Evolutionary conservation across 208 protist genomes (phyloP).

Genomic region (Leishmania tarentolae): DNA sequence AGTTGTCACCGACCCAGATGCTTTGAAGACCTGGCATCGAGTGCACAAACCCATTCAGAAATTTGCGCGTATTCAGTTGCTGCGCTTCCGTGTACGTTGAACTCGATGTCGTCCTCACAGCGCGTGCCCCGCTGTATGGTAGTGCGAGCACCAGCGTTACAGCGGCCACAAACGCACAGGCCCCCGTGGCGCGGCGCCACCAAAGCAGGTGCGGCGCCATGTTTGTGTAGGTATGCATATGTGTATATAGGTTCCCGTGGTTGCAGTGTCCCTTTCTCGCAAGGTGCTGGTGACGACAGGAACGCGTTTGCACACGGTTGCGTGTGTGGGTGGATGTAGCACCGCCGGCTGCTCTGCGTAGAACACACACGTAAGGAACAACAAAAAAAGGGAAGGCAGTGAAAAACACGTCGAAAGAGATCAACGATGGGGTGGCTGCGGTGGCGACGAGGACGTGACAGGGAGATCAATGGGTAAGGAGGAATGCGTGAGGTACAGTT

Average conservation of each 20-base stretch:
- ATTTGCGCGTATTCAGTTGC: conserved; percentile 12
- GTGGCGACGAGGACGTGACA: no score
- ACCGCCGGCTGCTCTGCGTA: neutral
- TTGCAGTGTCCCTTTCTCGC: neutral
- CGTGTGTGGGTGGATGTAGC: no score
- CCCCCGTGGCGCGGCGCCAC: neutral
- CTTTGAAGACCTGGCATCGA: conserved; percentile 6
- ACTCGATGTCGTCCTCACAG: neutral
- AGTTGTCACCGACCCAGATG: conserved; percentile 14
- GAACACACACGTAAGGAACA: no score
- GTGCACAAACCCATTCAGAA: conserved; percentile 6
- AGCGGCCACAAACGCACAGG: conserved; percentile 3
- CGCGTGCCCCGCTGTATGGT: neutral
- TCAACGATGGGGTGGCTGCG: neutral
- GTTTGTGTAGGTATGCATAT: neutral
- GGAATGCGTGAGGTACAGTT: no score
- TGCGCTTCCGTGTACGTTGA: conserved; percentile 8
- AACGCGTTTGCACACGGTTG: neutral
- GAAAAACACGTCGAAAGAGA: neutral
- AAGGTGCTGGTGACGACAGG: neutral
- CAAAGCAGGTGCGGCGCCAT: neutral
- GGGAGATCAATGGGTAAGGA: no score
- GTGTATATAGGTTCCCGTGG: neutral
- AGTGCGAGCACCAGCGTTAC: neutral
- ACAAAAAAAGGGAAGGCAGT: no score